Evolutionary conservation across 2,329 filamentous ascomycete genomes (phyloP), one percentile per base, ranked within the genome.

Genomic region (Colletotrichum abscissum): DNA sequence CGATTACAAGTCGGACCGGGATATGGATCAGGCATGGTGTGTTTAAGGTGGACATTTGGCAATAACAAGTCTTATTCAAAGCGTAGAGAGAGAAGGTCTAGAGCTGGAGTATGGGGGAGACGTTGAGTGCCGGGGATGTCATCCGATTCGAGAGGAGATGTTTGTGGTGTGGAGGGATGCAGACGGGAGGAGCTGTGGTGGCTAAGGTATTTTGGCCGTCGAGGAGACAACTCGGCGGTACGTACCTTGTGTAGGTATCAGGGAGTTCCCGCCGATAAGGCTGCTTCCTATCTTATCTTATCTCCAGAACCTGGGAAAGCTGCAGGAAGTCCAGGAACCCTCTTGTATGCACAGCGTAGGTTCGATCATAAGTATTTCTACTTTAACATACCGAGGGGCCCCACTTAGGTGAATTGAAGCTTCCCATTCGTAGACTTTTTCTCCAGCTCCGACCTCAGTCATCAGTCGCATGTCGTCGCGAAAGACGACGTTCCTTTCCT

Each of bases 351-450:
- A 26, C 26, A 26, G 26, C 26, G 26, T 26, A 26, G 26, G 26
- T 0, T 26, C 26, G 5, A 0, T 2, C 0, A 0, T 0, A 28
- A 9, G 63, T 64, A 42, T 14, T 5, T 22, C 14, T 64, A 56
- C 60, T 28, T 24, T 5, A 0, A 16, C 9, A 12, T 1, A 16
- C n/a, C 5, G 4, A 1, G 0, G n/a, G 22, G 33, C 26, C 19
- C 63, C 63, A 63, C 63, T 49, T 1, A 5, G 1, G 2, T 16
- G 14, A 30, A 69, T 62, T 65, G 60, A 52, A 65, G 70, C 70
- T 70, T 60, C 22, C 67, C 24, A 73, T 73, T 73, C 38, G 35
- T 26, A 58, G 26, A 33, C 55, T 26, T 52, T 69, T 63, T 67
- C 57, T 63, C 19, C 5, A 46, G 33, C 52, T 57, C 52, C 33